phyloP scores from a whole-genome alignment of 1,284 basidiomycete species.

The Ustilago cynodontis region DNA sequence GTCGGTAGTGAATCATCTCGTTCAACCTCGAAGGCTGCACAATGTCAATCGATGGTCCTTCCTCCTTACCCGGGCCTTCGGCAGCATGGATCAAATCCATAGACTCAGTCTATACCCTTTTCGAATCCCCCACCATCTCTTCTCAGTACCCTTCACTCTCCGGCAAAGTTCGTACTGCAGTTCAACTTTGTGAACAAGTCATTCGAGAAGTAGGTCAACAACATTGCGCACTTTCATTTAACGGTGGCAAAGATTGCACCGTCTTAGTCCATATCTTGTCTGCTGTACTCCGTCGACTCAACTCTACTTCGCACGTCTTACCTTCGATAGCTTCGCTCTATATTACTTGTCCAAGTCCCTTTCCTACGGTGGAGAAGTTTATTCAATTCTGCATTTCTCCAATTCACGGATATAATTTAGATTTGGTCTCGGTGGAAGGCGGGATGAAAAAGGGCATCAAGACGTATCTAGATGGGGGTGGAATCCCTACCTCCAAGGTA shows the following conservation, averaged over 20 bases:
- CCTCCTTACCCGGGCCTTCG: slow-evolving; percentile 8
- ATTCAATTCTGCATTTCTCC: slow-evolving; percentile 75
- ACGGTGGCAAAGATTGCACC: slow-evolving; percentile 96
- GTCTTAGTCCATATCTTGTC: slow-evolving; percentile 91
- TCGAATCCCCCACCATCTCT: slow-evolving; percentile 41
- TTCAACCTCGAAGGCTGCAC: neutral
- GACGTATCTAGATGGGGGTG: slow-evolving; percentile 75
- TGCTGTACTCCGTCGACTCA: slow-evolving; percentile 75
- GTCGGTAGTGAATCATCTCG: too few relatives aligned
- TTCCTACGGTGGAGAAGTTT: slow-evolving; percentile 85
- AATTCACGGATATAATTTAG: slow-evolving; percentile 79
- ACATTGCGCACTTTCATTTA: slow-evolving; percentile 80
- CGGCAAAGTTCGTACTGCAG: slow-evolving; percentile 48
- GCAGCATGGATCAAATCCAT: slow-evolving; percentile 61
- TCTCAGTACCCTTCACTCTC: slow-evolving; percentile 45
- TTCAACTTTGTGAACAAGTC: slow-evolving; percentile 58
- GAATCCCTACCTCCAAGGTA: too few relatives aligned
- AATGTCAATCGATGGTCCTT: slow-evolving; percentile 25
- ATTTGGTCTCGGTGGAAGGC: slow-evolving; percentile 81
- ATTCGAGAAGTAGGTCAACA: slow-evolving; percentile 56
- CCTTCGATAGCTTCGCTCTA: slow-evolving; percentile 83
- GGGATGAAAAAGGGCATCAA: slow-evolving; percentile 86
- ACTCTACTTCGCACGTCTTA: neutral
- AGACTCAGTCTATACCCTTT: slow-evolving; percentile 63
- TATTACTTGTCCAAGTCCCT: slow-evolving; percentile 90